Evolutionary conservation across 2,329 filamentous ascomycete genomes (phyloP), one percentile per base, ranked within the genome.

Genomic region (Monosporascus cannonballus): DNA sequence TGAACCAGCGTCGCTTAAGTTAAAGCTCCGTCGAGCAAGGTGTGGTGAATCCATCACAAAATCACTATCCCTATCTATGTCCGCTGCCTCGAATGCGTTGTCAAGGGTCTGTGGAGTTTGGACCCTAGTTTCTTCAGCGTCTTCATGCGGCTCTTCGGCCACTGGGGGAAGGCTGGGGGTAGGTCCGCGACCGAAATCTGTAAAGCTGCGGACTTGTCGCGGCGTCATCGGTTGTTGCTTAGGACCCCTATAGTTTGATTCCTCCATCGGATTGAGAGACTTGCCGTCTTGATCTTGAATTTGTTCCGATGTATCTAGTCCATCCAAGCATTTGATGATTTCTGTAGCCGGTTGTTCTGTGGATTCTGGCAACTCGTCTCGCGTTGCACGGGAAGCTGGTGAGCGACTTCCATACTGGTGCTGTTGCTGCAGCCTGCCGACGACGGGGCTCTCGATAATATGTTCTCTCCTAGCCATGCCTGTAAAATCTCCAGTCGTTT

Each of bases 121-220:
- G 47, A 47, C 51, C 51, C 58, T 51, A 47, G 59, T 57, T 27
- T 62, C 71, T 52, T 70, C 69, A 42, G 76, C 69, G 3, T 74
- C 73, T 58, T 81, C 78, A 1, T 71, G 70, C 8, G 71, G 68
- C 59, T 84, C 75, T 56, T 77, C 79, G 58, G 73, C 71, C 4
- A 84, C 79, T 0, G 78, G 75, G 4, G 79, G 71, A 47, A 84
- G 64, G n/a, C 68, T 68, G 51, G 73, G 71, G 6, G 72, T 68
- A 20, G 74, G 69, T 3, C 72, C 74, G 47, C 73, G 71, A 52
- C 71, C 69, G 52, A 74, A 71, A 42, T 75, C 76, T 25, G 67
- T 59, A 17, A 69, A 62, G 47, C 67, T 56, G 54, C 58, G 62
- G 15, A 55, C 57, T 37, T 51, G 54, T 30, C 57, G 56, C 15